Percentiles rank a stretch among this genome's conserved stretches.
Evolutionary conservation across 75 land plant genomes (phyloP).

Genomic region (Picea glauca): DNA sequence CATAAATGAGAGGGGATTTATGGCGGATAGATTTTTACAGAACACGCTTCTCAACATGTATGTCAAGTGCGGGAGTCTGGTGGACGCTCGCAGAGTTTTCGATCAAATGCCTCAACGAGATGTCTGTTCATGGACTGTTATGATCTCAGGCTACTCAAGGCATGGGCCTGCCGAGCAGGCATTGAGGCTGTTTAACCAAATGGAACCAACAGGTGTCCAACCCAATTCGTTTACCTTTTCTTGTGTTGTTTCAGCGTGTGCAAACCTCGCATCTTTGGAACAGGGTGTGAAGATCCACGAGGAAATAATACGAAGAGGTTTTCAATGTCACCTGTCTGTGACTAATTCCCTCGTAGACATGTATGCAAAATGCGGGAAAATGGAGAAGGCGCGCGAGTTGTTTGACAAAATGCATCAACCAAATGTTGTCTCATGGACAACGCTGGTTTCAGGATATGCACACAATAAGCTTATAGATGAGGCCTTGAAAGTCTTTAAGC

Average conservation of each 20-base stretch:
- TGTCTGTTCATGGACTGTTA: slow-evolving; percentile 36
- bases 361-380: slow-evolving; percentile 15
- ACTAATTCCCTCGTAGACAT: slow-evolving; percentile 4
- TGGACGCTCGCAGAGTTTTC: slow-evolving; percentile 29
- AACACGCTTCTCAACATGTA: slow-evolving; percentile 9
- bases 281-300: slow-evolving; percentile 29
- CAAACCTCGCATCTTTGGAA: slow-evolving; percentile 14
- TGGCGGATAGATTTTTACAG: neutral
- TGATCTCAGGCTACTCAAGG: slow-evolving; percentile 27
- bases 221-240: slow-evolving; percentile 46
- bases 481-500: slow-evolving; percentile 10
- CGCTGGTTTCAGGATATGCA: slow-evolving; percentile 19
- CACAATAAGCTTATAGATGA: neutral
- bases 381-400: slow-evolving; percentile 7
- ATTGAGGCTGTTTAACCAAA: slow-evolving; percentile 17
- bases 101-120: slow-evolving; percentile 18
- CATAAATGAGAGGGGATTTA: neutral
- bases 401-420: slow-evolving; percentile 17
- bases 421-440: slow-evolving; percentile 26
- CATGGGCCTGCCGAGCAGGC: neutral
- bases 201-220: slow-evolving; percentile 20
- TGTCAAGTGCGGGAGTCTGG: slow-evolving; percentile 18
- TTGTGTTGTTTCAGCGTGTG: slow-evolving; percentile 31
- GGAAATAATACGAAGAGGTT: neutral
- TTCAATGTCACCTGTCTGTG: neutral